phyloP scores from a whole-genome alignment of 495 filamentous ascomycete genomes.

The Rostrohypoxylon terebratum region DNA sequence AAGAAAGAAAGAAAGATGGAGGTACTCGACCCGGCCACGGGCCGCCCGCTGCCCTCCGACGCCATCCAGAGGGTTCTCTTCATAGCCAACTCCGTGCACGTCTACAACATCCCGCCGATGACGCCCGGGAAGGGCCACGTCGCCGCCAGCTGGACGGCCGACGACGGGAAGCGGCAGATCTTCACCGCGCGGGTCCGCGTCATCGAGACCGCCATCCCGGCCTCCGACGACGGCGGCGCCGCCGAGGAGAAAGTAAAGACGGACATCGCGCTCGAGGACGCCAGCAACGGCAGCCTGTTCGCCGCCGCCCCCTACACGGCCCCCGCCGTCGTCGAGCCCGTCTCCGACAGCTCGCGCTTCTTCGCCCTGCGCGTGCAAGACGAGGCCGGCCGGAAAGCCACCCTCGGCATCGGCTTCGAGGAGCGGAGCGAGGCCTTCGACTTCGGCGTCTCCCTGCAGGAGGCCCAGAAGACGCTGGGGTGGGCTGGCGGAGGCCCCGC shows the following conservation, averaged over 20 bases:
- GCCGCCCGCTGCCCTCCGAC: conserved; percentile 67
- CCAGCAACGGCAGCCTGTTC: conserved; percentile 75
- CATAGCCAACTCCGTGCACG: conserved; percentile 74
- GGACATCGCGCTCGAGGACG: conserved; percentile 81
- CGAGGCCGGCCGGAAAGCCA: conserved; percentile 74
- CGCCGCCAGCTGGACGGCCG: conserved; percentile 79
- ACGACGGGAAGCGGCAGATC: conserved; percentile 74
- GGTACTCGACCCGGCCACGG: conserved; percentile 69
- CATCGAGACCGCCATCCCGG: conserved; percentile 74
- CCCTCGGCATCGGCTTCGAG: conserved; percentile 86
- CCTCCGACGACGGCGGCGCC: conserved; percentile 46
- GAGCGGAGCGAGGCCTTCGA: conserved; percentile 85
- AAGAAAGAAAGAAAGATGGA: conserved; percentile 48
- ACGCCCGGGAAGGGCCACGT: conserved; percentile 76
- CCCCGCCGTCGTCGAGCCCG: conserved; percentile 71
- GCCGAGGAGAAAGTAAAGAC: conserved; percentile 66
- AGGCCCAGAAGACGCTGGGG: conserved; percentile 70
- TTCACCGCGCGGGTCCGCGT: conserved; percentile 85
- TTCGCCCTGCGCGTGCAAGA: conserved; percentile 83
- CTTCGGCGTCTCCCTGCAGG: conserved; percentile 81
- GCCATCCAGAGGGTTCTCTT: conserved; percentile 84
- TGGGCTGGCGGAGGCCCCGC: conserved; percentile 37
- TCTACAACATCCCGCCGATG: conserved; percentile 83
- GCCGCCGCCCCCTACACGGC: conserved; percentile 79
- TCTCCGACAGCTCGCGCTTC: conserved; percentile 79